phyloP scores from a whole-genome alignment of 176 grass and related monocot genomes.

The Avena sativa region DNA sequence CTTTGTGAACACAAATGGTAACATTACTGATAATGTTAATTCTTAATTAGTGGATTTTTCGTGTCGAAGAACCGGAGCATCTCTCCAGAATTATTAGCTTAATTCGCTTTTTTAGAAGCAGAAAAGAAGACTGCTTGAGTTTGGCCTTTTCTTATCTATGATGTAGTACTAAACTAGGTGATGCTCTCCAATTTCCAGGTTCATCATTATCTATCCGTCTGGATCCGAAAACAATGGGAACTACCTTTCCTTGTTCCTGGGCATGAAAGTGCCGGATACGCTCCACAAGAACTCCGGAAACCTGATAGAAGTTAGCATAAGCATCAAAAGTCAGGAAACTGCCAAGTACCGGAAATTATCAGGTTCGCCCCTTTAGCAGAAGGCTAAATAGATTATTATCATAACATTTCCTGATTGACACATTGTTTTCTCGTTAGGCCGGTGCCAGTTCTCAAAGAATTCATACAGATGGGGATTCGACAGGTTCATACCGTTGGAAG shows the following conservation, averaged over 20 bases:
- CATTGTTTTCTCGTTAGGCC: neutral
- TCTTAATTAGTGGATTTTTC: no score
- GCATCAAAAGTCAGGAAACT: conserved; percentile 38
- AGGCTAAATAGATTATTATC: neutral
- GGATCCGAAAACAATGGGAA: conserved; percentile 11
- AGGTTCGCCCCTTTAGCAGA: neutral
- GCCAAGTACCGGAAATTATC: neutral
- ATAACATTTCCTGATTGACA: neutral
- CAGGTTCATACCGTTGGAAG: conserved; percentile 40
- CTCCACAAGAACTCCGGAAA: neutral
- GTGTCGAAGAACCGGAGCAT: no score
- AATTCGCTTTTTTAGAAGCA: no score
- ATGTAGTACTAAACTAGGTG: neutral
- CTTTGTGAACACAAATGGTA: conserved; percentile 35
- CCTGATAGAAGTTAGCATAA: conserved; percentile 38
- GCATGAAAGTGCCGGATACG: neutral
- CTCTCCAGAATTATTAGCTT: no score
- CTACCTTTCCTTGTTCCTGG: conserved; percentile 31
- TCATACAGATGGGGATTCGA: conserved; percentile 1
- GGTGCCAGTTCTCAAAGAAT: conserved; percentile 26
- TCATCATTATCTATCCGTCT: neutral
- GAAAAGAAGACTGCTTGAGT: neutral
- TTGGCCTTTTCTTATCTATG: neutral
- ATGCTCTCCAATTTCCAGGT: conserved; percentile 30
- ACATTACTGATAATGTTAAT: no score